These are phyloP conservation scores for Clonostachys solani DNA, from an alignment of 2,329 filamentous ascomycete genomes.

Conservation along the genomic window DNA sequence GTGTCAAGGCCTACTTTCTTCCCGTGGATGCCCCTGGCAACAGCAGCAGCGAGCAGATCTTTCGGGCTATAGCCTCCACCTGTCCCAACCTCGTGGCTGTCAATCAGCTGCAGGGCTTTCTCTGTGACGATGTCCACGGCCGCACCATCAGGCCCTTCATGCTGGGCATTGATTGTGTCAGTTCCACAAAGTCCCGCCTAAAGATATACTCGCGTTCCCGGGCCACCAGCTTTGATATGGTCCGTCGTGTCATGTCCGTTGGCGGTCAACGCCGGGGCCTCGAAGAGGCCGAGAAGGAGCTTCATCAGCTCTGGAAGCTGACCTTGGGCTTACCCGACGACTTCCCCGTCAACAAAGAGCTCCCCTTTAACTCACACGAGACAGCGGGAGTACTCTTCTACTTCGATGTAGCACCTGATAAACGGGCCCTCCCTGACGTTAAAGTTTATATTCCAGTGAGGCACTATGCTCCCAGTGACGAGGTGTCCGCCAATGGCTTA, in stretches of 20 bases:
- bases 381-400: constrained; percentile 27
- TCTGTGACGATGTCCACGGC: neutral
- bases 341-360: constrained; percentile 5
- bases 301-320: neutral
- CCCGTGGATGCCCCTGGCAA: neutral
- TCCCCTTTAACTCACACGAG: constrained; percentile 14
- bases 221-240: constrained; percentile 18
- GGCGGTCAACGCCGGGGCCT: constrained; percentile 6
- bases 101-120: neutral
- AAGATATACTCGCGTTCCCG: constrained; percentile 28
- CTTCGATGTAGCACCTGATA: constrained; percentile 17
- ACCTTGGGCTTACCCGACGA: neutral
- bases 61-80: neutral
- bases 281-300: neutral
- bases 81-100: neutral
- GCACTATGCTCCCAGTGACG: constrained; percentile 18
- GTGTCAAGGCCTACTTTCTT: neutral
- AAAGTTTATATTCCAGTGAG: constrained; percentile 27
- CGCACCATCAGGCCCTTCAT: neutral
- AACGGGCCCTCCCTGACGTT: constrained; percentile 10
- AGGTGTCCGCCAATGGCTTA: neutral
- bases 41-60: neutral
- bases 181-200: constrained; percentile 19
- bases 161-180: neutral
- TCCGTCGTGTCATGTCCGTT: constrained; percentile 15